Evolutionary conservation across 345 rosid genomes (phyloP), one percentile per base, ranked within the genome.

Genomic region (Salix brachista): DNA sequence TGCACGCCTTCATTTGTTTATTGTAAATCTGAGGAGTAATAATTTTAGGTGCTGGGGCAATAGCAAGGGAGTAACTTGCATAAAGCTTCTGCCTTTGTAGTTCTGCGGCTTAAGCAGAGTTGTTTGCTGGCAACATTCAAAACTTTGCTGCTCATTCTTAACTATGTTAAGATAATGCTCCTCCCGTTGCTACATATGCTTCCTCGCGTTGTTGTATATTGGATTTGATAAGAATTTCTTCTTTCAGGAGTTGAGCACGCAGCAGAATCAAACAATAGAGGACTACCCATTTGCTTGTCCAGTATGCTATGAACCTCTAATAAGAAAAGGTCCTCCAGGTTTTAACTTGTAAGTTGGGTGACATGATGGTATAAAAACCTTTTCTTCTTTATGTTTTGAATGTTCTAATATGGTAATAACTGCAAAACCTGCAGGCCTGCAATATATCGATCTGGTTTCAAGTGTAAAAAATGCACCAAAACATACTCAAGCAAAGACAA

Each of bases 281-380:
- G 86, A 69, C 46, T 90, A 90, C 65, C 82, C 89, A 44, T 93
- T 96, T 56, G 88, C 94, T 13, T 96, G 98, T 73, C 97, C 98
- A 41, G 86, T 91, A 25, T 93, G 99, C 68, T 96, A 90, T 74
- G 89, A 93, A 77, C 94, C 97, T 26, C 89, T 93, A 56, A 72
- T 89, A 80, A 90, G 97, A 83, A 91, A 90, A 89, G 99, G 98
- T 14, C 98, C 96, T 75, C 74, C 94, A 46, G 98, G 99, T 87
- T 82, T 93, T 21, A 93, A 91, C 85, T 82, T 91, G 98, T 96
- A 88, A 81, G 96, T 89, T 73, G 46, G 56, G 37, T 66, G 37
- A 34, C 66, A 21, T n/a, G 21, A 4, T 62, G 28, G 62, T n/a
- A 30, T 44, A 4, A 26, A 36, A n/a, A n/a, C 34, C 50, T 64